Base-by-base conservation (phyloP, 345 rosid genomes). In the Garcia nutans region DNA sequence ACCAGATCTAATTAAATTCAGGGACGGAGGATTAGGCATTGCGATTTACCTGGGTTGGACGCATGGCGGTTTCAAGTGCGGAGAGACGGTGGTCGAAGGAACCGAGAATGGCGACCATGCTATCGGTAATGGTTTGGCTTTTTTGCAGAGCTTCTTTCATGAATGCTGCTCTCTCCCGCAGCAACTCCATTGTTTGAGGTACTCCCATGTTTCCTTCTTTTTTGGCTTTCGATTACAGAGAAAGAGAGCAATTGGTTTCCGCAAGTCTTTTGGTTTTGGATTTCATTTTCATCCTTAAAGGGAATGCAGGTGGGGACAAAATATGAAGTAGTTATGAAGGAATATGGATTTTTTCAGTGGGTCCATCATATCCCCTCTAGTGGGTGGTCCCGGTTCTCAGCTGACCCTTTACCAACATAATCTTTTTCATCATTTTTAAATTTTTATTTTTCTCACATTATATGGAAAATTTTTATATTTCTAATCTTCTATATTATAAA, bases 31-130 rank as follows among this genome's bases (percentile, higher is more conserved):
- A 10, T 10, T 16, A 54, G 16, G 45, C 7, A 17, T 10, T 15
- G 41, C 5, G 1, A 65, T 19, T 26, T 56, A 88, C 98, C 96
- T 96, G 99, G 65, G 99, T 92, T 20, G 99, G 98, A 15, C 98
- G 97, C 99, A 96, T 89, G 84, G 98, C 99, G 75, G 99, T 93
- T 78, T 96, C 98, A 58, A 96, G 96, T 74, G 97, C 92, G 33
- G 99, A 93, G 86, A 96, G 99, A 28, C 99, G 98, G 86, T 91
- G 89, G 72, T 96, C 98, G 83, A 93, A 96, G 60, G 99, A 96
- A 49, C 98, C 96, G 73, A 96, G 94, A 82, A 93, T 96, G 76
- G 91, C 76, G 78, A 93, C 97, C 98, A 96, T 93, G 81, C 72
- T 88, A 78, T 93, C 97, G 74, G 99, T 91, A 54, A 89, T 87